Evolutionary conservation across 352 stramenopile genomes (phyloP), one percentile per base, ranked within the genome.

Genomic region (Halophytophthora batemanensis): DNA sequence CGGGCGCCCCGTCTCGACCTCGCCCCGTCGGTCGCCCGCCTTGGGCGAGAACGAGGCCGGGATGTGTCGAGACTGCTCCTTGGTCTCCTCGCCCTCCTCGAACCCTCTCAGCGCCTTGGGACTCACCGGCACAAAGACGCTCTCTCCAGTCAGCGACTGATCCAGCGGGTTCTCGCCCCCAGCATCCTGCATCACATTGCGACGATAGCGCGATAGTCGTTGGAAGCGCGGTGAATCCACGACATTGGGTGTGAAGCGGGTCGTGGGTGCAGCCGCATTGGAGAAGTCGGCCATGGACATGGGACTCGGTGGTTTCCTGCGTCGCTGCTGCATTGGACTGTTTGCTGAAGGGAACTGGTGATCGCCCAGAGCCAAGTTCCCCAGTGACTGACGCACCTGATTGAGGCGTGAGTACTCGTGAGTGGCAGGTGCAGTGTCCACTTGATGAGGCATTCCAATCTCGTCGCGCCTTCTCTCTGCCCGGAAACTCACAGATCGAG

Each of bases 241-340:
- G 15, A 60, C 29, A 14, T 64, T 72, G 2, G 52, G 23, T 2
- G 52, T 52, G 40, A 64, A 54, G 0, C 63, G 43, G 29, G 59
- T 71, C 33, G 65, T 72, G 23, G 37, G 55, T 13, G 64, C 59
- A 12, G 36, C 40, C 13, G 61, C 34, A 31, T 4, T 31, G 3
- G 66, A 61, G 52, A 90, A 87, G 40, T 90, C 77, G 3, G 71
- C 74, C 64, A 90, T 85, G 6, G 75, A 84, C 60, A 90, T 79
- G 8, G 77, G 71, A 14, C 71, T 84, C 38, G 59, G 55, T 15
- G 64, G 47, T 40, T 69, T 50, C 37, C 62, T 43, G 53, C 61
- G 29, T 44, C 59, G 50, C 11, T 43, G 45, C 44, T 55, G 67
- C 2, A 53, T 47, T 52, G 25, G 25, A 8, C 25, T 31, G 25